phyloP scores from a whole-genome alignment of 108 stramenopile genomes.

The Schizochytrium sp. region DNA sequence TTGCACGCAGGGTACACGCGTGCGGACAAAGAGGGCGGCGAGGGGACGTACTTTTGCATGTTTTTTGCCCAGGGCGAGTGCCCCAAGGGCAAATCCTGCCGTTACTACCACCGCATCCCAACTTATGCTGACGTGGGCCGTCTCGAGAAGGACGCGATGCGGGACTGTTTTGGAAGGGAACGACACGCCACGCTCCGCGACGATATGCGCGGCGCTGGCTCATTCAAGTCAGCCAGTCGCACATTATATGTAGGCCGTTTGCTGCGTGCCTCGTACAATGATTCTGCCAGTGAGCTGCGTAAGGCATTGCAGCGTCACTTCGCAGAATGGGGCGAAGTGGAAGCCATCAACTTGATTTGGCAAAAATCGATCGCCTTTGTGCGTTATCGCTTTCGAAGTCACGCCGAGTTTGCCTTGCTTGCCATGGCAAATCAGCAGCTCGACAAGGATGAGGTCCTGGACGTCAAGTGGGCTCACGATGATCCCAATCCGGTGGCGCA shows the following conservation, averaged over 20 bases:
- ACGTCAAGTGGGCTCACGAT: slow-evolving; percentile 40
- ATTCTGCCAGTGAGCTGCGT: not conserved
- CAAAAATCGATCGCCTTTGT: slow-evolving; percentile 37
- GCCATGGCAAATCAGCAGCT: slow-evolving; percentile 41
- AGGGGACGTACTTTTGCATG: slow-evolving; percentile 30
- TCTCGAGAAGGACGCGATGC: slow-evolving; percentile 17
- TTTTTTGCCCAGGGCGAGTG: slow-evolving; percentile 37
- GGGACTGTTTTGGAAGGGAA: slow-evolving; percentile 43
- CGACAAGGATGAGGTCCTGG: slow-evolving; percentile 30
- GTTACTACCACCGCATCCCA: slow-evolving; percentile 41
- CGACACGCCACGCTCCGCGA: slow-evolving; percentile 35
- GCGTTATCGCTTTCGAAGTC: slow-evolving; percentile 23
- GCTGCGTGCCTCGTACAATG: not conserved
- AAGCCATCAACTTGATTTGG: slow-evolving; percentile 35
- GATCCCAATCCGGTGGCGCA: slow-evolving; percentile 48
- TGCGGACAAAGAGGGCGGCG: slow-evolving; percentile 21
- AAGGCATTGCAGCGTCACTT: slow-evolving; percentile 29
- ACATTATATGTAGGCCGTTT: slow-evolving; percentile 2
- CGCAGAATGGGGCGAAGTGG: slow-evolving; percentile 50
- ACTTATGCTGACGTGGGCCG: slow-evolving; percentile 21
- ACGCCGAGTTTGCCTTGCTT: slow-evolving; percentile 36
- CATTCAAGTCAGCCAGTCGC: not conserved
- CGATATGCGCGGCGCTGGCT: slow-evolving; percentile 44
- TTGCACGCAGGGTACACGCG: slow-evolving; percentile 41
- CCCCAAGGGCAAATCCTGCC: slow-evolving; percentile 30